A percentile compares a stretch with the other conserved stretches of the same genome.
Conservation (phyloP, 345 rosid genomes). For the Physaria fendleri region DNA sequence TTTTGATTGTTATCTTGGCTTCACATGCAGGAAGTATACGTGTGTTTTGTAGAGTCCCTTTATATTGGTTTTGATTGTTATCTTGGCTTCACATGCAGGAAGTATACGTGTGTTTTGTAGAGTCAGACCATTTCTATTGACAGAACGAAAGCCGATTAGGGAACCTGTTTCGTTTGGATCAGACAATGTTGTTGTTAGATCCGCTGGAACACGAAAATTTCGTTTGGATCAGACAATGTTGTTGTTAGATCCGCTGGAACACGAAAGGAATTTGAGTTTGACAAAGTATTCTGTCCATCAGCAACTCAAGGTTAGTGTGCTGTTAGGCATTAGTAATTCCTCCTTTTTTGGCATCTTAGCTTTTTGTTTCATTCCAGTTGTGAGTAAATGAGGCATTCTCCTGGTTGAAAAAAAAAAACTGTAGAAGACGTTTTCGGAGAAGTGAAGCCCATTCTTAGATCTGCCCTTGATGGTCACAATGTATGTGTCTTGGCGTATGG, state of each 20-base stretch:
- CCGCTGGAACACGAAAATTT: conserved; percentile 57
- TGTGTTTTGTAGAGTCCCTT: conserved; percentile 80
- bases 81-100: conserved; percentile 46
- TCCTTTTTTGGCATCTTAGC: conserved; percentile 11
- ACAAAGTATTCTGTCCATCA: conserved; percentile 59
- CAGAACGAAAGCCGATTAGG: conserved; percentile 40
- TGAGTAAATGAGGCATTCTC: conserved; percentile 33
- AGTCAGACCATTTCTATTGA: conserved; percentile 48
- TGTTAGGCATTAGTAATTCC: conserved; percentile 15
- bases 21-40: conserved; percentile 68
- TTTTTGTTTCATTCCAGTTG: conserved; percentile 30
- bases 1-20: conserved; percentile 8
- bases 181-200: conserved; percentile 45
- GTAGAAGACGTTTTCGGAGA: conserved; percentile 76
- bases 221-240: conserved; percentile 41
- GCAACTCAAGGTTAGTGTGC: conserved; percentile 67
- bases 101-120: conserved; percentile 82
- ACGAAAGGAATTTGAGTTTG: conserved; percentile 65
- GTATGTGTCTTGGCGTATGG: conserved; percentile 90
- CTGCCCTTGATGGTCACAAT: conserved; percentile 88
- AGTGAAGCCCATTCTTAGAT: conserved; percentile 73
- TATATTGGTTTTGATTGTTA: conserved; percentile 8
- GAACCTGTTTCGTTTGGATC: conserved; percentile 42
- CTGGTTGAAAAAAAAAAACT: conserved; percentile 39
- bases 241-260: conserved; percentile 52